A percentile compares a stretch with the other conserved stretches of the same genome.
phyloP scores from a whole-genome alignment of 2,329 filamentous ascomycete species.

The Cercospora janseana region DNA sequence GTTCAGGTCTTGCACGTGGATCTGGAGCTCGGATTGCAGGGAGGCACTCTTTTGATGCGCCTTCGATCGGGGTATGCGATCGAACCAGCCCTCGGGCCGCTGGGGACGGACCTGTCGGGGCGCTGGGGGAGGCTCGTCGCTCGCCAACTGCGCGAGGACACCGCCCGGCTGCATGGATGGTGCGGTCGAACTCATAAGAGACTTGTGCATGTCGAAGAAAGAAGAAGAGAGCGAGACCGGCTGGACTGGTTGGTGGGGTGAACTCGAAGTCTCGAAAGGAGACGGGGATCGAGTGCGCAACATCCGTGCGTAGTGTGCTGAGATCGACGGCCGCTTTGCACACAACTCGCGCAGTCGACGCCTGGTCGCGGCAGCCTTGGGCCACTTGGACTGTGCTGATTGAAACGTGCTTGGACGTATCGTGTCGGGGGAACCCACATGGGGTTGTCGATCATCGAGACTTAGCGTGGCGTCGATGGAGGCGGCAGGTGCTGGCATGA shows the following conservation, averaged over 20 bases:
- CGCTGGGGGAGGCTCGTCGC: constrained; percentile 29
- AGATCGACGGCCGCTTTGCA: constrained; percentile 60
- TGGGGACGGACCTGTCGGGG: constrained; percentile 23
- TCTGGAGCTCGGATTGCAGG: constrained; percentile 47
- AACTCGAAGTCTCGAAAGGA: constrained; percentile 48
- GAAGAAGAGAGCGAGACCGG: constrained; percentile 26
- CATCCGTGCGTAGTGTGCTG: constrained; percentile 63
- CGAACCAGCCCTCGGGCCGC: constrained; percentile 43
- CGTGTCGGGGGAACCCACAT: constrained; percentile 45
- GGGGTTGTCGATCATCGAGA: constrained; percentile 25
- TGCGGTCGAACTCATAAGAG: constrained; percentile 52
- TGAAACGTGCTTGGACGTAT: constrained; percentile 41
- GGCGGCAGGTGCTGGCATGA: constrained; percentile 27
- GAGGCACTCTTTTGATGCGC: constrained; percentile 54
- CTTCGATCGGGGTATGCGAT: constrained; percentile 44
- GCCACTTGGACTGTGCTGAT: constrained; percentile 49
- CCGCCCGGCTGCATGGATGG: constrained; percentile 52
- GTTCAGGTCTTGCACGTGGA: constrained; percentile 33
- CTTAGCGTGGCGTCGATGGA: constrained; percentile 31
- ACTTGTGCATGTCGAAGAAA: constrained; percentile 53
- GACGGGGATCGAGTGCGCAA: constrained; percentile 61
- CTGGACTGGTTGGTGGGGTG: constrained; percentile 34
- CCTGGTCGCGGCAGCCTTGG: constrained; percentile 59
- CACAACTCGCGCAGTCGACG: constrained; percentile 59
- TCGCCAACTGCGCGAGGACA: constrained; percentile 48